Base-by-base conservation (phyloP, 306 rosid species). In the Vigna hirtella region DNA sequence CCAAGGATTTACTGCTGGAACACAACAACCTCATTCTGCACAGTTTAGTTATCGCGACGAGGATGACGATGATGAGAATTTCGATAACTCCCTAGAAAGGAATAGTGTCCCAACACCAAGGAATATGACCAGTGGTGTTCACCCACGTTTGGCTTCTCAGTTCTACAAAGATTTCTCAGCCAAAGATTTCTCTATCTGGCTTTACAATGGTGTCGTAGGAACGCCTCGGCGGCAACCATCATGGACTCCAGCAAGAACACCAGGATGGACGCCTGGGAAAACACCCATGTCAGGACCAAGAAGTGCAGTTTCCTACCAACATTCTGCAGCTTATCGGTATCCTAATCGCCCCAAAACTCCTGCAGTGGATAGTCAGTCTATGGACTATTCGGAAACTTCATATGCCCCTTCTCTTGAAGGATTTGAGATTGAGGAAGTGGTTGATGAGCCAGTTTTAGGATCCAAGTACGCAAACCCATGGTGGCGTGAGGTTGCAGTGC, bases 221-320 rank as follows among this genome's bases (percentile, higher is more conserved):
- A 92, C 94, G 24, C 96, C 95, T 1, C 87, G 74, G 20, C 94
- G 85, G 12, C 86, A 79, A 16, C 93, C 93, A 8, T 88, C 98
- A 9, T 92, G 96, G 96, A 94, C 96, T 55, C 98, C 94, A 0
- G 92, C 91, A 0, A 89, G 89, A 85, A 93, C 93, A 43, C 92
- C 96, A 0, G 88, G 92, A 55, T 77, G 73, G 64, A 90, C 97
- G 18, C 91, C 98, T 0, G 89, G 80, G 28, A 85, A 77, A 85
- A 84, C 91, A 36, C 87, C 92, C 11, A 36, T 79, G 55, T 79
- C 90, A 30, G 93, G 83, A 74, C 12, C 80, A 56, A 83, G 83
- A 82, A 84, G 89, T 65, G 17, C 17, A 4, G 77, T 86, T 82
- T 88, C 92, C 43, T 81, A 74, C 82, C 98, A 86, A 50, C 77